phyloP scores from a whole-genome alignment of 768 basidiomycete genomes.

The Lentinula sp. region DNA sequence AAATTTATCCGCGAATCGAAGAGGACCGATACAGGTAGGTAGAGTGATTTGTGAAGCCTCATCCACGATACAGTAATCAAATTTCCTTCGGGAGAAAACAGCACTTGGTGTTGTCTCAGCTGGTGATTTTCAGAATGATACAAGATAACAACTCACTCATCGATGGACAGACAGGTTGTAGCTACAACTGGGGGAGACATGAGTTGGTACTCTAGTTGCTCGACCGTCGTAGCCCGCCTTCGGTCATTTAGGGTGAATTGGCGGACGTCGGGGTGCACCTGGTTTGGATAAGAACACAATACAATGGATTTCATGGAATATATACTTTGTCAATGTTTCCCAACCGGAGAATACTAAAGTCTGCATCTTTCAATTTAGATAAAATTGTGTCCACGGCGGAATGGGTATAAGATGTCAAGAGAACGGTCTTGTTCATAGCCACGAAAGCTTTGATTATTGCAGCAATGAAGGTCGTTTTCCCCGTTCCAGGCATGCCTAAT shows the following conservation, averaged over 20 bases:
- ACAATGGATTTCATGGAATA: background rate
- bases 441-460: conserved; percentile 81
- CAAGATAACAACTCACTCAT: conserved; percentile 65
- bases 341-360: conserved; percentile 73
- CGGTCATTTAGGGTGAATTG: conserved; percentile 61
- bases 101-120: conserved; percentile 42
- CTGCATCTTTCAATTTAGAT: conserved; percentile 63
- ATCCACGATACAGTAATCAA: conserved; percentile 97
- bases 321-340: conserved; percentile 90
- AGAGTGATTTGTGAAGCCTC: conserved; percentile 98
- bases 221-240: conserved; percentile 57
- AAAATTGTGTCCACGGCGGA: conserved; percentile 98
- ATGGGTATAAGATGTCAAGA: conserved; percentile 93
- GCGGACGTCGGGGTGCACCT: conserved; percentile 83
- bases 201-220: conserved; percentile 76
- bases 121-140: conserved; percentile 13
- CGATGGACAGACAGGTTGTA: conserved; percentile 89
- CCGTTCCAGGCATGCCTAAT: conserved; percentile 97
- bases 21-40: conserved; percentile 90
- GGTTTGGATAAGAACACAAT: background rate
- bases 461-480: conserved; percentile 93
- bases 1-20: conserved; percentile 86
- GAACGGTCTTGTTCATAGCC: conserved; percentile 74
- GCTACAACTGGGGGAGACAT: conserved; percentile 92
- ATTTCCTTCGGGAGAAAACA: conserved; percentile 75